Evolutionary conservation across 352 stramenopile species (phyloP).

Genomic region (Peronospora tabacina): DNA sequence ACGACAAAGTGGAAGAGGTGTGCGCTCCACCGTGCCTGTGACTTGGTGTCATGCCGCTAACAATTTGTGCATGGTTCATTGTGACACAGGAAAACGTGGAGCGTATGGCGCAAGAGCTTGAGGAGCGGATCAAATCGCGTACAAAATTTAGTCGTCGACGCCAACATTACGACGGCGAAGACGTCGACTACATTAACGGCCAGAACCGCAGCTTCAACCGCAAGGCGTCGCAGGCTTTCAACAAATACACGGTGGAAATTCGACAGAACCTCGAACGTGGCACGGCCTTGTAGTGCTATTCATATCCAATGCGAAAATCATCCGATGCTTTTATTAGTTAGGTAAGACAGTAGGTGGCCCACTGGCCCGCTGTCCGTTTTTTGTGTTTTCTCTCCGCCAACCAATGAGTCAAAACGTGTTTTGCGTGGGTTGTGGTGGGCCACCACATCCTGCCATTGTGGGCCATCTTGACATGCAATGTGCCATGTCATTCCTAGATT

Average conservation of each 20-base stretch:
- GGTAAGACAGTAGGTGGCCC: no score
- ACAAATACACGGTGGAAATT: constrained; percentile 98
- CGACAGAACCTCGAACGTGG: constrained; percentile 96
- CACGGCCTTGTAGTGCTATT: constrained; percentile 85
- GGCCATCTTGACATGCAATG: constrained; percentile 4
- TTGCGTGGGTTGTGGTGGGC: constrained; percentile 1
- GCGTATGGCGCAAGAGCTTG: constrained; percentile 66
- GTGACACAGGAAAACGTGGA: constrained; percentile 45
- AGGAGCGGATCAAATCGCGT: constrained; percentile 57
- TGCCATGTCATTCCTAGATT: constrained; percentile 14
- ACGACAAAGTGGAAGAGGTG: constrained; percentile 46
- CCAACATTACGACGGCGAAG: constrained; percentile 82
- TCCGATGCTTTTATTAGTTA: background rate
- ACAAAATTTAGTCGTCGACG: constrained; percentile 73
- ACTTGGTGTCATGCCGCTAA: background rate
- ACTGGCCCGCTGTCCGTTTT: background rate
- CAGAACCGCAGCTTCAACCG: constrained; percentile 97
- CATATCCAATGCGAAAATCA: background rate
- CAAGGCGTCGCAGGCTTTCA: constrained; percentile 94
- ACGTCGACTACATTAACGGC: constrained; percentile 97
- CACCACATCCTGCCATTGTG: constrained; percentile 4
- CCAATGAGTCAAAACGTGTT: background rate
- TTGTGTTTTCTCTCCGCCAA: background rate
- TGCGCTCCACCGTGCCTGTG: background rate
- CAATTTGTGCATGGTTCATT: background rate